Evolutionary conservation across 331 rosid genomes (phyloP).

Genomic region (Ulmus americana): DNA sequence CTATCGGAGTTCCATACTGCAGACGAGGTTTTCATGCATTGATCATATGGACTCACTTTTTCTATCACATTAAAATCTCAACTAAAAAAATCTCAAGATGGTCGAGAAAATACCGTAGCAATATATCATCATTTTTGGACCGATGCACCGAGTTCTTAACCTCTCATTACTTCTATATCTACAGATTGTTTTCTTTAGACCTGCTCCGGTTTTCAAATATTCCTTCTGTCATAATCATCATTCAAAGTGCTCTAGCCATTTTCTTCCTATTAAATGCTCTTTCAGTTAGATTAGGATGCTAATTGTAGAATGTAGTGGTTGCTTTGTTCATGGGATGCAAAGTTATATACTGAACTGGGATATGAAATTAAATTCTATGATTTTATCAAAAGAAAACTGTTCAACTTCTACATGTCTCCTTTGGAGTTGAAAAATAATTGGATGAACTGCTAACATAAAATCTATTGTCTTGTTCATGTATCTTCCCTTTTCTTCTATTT

Average conservation of each 20-base stretch:
- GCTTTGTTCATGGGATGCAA: not conserved
- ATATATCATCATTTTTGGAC: not conserved
- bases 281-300: not conserved
- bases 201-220: not conserved
- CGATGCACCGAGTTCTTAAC: not conserved
- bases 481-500: not conserved
- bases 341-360: not conserved
- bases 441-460: not conserved
- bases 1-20: slow-evolving; percentile 80
- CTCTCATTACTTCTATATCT: not conserved
- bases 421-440: not conserved
- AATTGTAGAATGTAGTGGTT: not conserved
- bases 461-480: not conserved
- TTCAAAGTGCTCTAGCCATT: not conserved
- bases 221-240: not conserved
- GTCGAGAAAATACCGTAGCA: not conserved
- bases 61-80: slow-evolving; percentile 12
- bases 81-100: not conserved
- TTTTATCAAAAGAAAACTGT: too few species aligned
- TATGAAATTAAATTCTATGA: too few species aligned
- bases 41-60: not conserved
- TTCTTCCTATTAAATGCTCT: slow-evolving; percentile 1
- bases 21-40: slow-evolving; percentile 53
- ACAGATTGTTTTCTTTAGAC: not conserved
- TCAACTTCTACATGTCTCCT: too few species aligned